Evolutionary conservation across 2,329 filamentous ascomycete genomes (phyloP).

Genomic region (Cercospora citrullina): DNA sequence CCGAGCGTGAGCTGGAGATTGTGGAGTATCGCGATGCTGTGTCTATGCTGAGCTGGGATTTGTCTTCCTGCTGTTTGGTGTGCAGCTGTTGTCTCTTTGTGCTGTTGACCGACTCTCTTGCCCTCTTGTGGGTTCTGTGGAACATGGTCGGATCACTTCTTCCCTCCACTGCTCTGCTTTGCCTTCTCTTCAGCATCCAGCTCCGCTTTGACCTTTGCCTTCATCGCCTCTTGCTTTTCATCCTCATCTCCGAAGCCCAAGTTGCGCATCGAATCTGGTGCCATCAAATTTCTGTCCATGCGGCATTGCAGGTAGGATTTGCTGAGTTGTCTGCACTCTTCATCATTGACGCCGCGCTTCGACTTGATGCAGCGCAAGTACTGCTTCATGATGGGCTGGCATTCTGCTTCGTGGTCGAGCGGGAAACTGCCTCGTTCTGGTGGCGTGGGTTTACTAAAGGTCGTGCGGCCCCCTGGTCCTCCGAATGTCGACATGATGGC

Average conservation of each 20-base stretch:
- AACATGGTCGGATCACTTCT: not conserved
- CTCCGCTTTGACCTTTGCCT: conserved; percentile 9
- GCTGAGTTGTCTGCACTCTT: conserved; percentile 79
- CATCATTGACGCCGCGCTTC: conserved; percentile 78
- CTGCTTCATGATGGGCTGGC: conserved; percentile 80
- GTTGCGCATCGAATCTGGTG: conserved; percentile 91
- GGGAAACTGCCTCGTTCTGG: conserved; percentile 93
- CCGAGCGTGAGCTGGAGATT: not conserved
- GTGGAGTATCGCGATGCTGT: not conserved
- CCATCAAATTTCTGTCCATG: conserved; percentile 99
- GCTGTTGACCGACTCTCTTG: not conserved
- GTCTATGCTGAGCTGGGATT: not conserved
- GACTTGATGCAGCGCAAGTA: conserved; percentile 88
- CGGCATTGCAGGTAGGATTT: conserved; percentile 88
- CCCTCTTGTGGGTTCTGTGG: not conserved
- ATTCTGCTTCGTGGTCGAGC: conserved; percentile 96
- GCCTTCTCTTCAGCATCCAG: conserved; percentile 9
- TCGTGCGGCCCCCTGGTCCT: conserved; percentile 60
- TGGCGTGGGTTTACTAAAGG: conserved; percentile 68
- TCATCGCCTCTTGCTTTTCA: conserved; percentile 13
- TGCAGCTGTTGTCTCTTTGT: not conserved
- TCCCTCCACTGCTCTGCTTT: not conserved
- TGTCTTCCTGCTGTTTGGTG: not conserved
- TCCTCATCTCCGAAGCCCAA: conserved; percentile 63
- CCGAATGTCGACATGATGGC: conserved; percentile 58